Evolutionary conservation across 2,329 filamentous ascomycete species (phyloP).

Genomic region (Phaeophleospora eucalypticola): DNA sequence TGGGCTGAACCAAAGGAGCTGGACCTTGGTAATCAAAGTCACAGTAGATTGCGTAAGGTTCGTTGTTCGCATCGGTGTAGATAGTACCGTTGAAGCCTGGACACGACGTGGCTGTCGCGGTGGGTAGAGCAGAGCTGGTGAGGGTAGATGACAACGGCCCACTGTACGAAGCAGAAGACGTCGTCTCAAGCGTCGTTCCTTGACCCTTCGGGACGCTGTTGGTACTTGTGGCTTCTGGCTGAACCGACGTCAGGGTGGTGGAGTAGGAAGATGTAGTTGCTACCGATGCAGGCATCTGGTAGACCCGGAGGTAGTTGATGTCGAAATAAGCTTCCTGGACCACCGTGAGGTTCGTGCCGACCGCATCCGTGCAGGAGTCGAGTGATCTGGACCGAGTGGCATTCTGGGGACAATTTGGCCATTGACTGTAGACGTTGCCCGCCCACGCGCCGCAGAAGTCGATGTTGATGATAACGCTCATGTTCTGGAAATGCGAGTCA

Average conservation of each 20-base stretch:
- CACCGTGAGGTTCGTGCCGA: slow-evolving; percentile 30
- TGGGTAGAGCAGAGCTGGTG: slow-evolving; percentile 10
- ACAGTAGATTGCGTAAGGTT: slow-evolving; percentile 8
- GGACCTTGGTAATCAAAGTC: slow-evolving; percentile 12
- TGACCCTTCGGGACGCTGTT: slow-evolving; percentile 26
- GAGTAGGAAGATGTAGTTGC: slow-evolving; percentile 24
- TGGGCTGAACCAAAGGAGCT: slow-evolving; percentile 5
- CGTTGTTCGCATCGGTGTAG: slow-evolving; percentile 4
- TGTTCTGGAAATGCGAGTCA: slow-evolving; percentile 35
- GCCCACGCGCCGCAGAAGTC: slow-evolving; percentile 40
- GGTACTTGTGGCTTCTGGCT: slow-evolving; percentile 13
- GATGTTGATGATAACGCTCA: slow-evolving; percentile 38
- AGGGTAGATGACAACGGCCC: slow-evolving; percentile 25
- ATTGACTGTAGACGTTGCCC: slow-evolving; percentile 30
- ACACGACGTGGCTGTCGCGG: slow-evolving; percentile 5
- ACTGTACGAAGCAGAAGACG: slow-evolving; percentile 23
- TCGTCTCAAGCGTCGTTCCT: slow-evolving; percentile 23
- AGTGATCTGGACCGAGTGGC: slow-evolving; percentile 13
- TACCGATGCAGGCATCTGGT: slow-evolving; percentile 30
- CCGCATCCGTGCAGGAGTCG: slow-evolving; percentile 31
- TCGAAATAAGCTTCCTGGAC: slow-evolving; percentile 39
- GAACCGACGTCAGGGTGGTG: slow-evolving; percentile 25
- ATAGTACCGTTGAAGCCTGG: not conserved
- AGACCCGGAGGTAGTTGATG: slow-evolving; percentile 40
- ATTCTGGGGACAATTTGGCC: slow-evolving; percentile 28